Conservation (phyloP, 345 rosid genomes). For the Kernera saxatilis region DNA sequence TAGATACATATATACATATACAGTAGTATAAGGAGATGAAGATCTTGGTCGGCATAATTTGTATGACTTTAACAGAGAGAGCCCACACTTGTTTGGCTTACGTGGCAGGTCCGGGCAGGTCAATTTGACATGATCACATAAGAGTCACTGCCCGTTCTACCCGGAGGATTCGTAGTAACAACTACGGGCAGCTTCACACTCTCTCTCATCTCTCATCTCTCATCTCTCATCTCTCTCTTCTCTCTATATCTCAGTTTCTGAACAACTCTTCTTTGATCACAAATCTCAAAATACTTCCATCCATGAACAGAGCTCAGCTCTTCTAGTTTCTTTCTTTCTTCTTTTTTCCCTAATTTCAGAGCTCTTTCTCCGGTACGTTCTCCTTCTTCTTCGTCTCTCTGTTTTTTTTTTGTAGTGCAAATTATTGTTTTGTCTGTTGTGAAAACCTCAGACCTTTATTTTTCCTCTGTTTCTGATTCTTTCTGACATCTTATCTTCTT, state of each 20-base stretch:
- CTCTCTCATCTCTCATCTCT: constrained; percentile 4
- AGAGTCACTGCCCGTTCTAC: constrained; percentile 25
- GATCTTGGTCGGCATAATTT: constrained; percentile 33
- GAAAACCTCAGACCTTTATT: background rate
- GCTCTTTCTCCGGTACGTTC: constrained; percentile 4
- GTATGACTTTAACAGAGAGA: constrained; percentile 11
- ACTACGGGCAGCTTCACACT: constrained; percentile 29
- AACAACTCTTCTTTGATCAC: constrained; percentile 24
- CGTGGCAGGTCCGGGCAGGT: constrained; percentile 33
- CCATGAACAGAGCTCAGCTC: background rate
- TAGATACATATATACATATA: background rate
- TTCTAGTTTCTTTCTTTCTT: background rate
- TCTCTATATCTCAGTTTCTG: constrained; percentile 18
- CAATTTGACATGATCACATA: constrained; percentile 1
- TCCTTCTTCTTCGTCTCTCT: background rate
- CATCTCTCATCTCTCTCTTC: constrained; percentile 4
- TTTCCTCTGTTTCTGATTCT: background rate
- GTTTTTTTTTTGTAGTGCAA: background rate
- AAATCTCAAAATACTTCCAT: constrained; percentile 12
- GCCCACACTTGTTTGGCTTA: constrained; percentile 31
- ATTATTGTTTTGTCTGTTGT: background rate
- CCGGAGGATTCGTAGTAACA: constrained; percentile 18
- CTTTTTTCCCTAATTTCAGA: background rate
- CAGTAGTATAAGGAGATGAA: background rate
- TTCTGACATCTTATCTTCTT: background rate